These are phyloP conservation scores for Leucoagaricus sp. DNA, from an alignment of 1,284 basidiomycete species.

Conservation along the genomic window DNA sequence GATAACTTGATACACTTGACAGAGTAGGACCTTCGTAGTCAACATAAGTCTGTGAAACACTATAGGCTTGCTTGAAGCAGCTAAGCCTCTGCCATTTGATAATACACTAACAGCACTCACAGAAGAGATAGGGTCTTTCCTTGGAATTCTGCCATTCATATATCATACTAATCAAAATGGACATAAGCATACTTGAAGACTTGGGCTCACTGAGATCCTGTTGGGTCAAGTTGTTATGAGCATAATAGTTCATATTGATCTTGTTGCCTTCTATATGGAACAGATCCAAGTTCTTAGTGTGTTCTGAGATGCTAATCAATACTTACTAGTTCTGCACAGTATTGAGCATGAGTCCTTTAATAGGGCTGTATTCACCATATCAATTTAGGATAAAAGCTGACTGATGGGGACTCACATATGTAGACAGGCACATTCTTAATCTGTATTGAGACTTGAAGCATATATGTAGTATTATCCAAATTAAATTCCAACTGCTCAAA, in stretches of 20 bases:
- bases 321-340: slow-evolving; percentile 52
- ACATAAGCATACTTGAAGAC: not conserved
- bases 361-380: slow-evolving; percentile 51
- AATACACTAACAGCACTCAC: too few species aligned
- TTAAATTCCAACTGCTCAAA: slow-evolving; percentile 81
- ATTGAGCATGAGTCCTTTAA: slow-evolving; percentile 83
- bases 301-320: not conserved
- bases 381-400: slow-evolving; percentile 6
- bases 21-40: slow-evolving; percentile 82
- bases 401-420: slow-evolving; percentile 42
- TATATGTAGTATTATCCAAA: slow-evolving; percentile 44
- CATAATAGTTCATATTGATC: slow-evolving; percentile 72
- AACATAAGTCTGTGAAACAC: slow-evolving; percentile 92
- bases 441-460: slow-evolving; percentile 56
- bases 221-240: slow-evolving; percentile 59
- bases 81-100: not conserved
- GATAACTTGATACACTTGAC: too few species aligned
- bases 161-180: too few species aligned
- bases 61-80: slow-evolving; percentile 55
- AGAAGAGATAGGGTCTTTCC: slow-evolving; percentile 48
- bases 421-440: slow-evolving; percentile 67
- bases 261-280: slow-evolving; percentile 87
- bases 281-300: slow-evolving; percentile 52
- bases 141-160: slow-evolving; percentile 18
- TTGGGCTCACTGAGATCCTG: slow-evolving; percentile 38